phyloP scores from a whole-genome alignment of 2,329 filamentous ascomycete genomes.

The Paecilomyces fulvus region DNA sequence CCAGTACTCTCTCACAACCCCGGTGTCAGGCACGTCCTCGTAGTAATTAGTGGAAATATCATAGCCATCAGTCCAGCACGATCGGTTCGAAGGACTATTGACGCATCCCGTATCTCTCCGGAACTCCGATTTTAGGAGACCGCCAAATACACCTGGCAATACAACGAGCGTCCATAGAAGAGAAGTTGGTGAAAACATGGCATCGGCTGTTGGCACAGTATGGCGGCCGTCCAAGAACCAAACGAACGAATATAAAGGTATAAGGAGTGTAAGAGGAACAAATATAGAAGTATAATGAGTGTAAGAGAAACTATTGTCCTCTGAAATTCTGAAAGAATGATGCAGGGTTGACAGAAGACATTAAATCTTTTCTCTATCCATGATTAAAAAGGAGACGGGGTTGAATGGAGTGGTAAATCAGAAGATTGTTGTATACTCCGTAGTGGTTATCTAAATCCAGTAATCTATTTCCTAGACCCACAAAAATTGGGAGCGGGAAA shows the following conservation, averaged over 20 bases:
- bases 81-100: not conserved
- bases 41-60: not conserved
- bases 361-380: too few relatives aligned
- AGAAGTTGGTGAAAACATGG: not conserved
- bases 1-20: slow-evolving; percentile 31
- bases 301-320: not conserved
- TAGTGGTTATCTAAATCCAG: too few relatives aligned
- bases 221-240: not conserved
- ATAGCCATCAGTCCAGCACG: not conserved
- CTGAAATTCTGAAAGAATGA: too few relatives aligned
- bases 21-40: slow-evolving; percentile 20
- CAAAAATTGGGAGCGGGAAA: too few relatives aligned
- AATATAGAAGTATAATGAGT: not conserved
- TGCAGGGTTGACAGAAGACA: too few relatives aligned
- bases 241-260: not conserved
- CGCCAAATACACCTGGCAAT: not conserved
- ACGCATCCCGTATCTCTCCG: not conserved
- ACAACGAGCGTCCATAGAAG: not conserved
- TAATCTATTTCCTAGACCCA: too few relatives aligned
- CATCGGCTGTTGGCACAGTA: not conserved
- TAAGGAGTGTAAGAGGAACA: not conserved
- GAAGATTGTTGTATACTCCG: too few relatives aligned
- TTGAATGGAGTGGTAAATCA: too few relatives aligned
- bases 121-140: not conserved
- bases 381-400: too few relatives aligned